Evolutionary conservation across 2,329 filamentous ascomycete genomes (phyloP).

Genomic region (Ploettnerulaceae sp.): DNA sequence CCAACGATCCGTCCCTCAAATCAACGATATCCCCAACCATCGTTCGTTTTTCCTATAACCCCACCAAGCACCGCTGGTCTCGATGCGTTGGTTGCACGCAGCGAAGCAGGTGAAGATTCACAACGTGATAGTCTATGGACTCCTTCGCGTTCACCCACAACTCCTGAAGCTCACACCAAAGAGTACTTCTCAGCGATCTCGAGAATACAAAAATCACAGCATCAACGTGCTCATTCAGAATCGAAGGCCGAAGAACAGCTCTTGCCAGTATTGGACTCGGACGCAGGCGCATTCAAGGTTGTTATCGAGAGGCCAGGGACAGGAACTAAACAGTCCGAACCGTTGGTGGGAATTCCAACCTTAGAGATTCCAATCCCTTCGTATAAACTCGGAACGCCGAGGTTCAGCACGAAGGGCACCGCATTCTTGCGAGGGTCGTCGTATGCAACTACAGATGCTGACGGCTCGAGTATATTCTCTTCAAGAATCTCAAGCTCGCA

Average conservation of each 20-base stretch:
- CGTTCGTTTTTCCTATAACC: constrained; percentile 56
- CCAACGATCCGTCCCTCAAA: constrained; percentile 57
- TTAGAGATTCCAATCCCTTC: constrained; percentile 76
- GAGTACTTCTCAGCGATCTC: constrained; percentile 20
- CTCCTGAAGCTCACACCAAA: constrained; percentile 37
- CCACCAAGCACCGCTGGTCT: constrained; percentile 55
- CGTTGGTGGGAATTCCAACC: constrained; percentile 43
- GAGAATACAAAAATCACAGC: constrained; percentile 33
- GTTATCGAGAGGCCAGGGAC: constrained; percentile 69
- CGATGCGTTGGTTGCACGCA: constrained; percentile 40
- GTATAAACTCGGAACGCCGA: constrained; percentile 76
- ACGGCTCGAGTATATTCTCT: constrained; percentile 55
- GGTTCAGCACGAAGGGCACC: constrained; percentile 72
- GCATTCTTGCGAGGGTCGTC: constrained; percentile 77
- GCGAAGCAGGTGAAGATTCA: constrained; percentile 23
- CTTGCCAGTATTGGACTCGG: constrained; percentile 45
- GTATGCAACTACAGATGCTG: constrained; percentile 69
- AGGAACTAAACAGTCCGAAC: constrained; percentile 55
- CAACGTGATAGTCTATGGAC: constrained; percentile 32
- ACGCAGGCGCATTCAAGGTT: constrained; percentile 69
- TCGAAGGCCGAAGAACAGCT: constrained; percentile 68
- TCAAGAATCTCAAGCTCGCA: constrained; percentile 25
- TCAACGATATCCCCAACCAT: constrained; percentile 56
- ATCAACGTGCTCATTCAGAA: constrained; percentile 67
- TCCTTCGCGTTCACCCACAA: constrained; percentile 30